phyloP scores from a whole-genome alignment of 2,329 filamentous ascomycete genomes.

The Alternaria sp. region DNA sequence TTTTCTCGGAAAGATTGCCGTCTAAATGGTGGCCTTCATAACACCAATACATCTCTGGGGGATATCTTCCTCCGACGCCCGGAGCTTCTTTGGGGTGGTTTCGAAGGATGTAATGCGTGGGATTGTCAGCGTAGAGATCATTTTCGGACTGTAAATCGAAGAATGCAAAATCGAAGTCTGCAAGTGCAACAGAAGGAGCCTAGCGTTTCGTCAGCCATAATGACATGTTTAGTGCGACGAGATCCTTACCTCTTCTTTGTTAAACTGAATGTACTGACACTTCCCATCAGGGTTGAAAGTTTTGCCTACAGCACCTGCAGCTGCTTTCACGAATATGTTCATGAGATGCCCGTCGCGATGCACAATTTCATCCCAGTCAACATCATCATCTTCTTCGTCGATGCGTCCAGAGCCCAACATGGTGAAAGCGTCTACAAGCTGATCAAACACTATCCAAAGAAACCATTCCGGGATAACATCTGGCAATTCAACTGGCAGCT shows the following conservation, averaged over 20 bases:
- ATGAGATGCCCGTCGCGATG: constrained; percentile 9
- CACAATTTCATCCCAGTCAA: constrained; percentile 12
- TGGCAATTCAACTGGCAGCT: neutral
- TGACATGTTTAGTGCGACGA: neutral
- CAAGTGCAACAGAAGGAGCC: constrained; percentile 7
- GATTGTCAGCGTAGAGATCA: constrained; percentile 17
- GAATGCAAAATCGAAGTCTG: constrained; percentile 15
- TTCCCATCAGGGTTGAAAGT: too few relatives aligned
- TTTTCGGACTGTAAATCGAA: constrained; percentile 13
- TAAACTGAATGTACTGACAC: neutral
- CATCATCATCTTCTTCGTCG: neutral
- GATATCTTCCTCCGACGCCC: neutral
- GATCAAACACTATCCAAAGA: constrained; percentile 17
- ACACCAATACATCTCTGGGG: neutral
- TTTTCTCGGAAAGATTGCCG: neutral
- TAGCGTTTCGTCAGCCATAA: neutral
- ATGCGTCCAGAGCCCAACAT: constrained; percentile 7
- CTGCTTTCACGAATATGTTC: constrained; percentile 17
- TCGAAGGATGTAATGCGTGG: constrained; percentile 5
- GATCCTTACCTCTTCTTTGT: neutral
- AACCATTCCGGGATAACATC: constrained; percentile 12
- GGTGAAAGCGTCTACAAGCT: constrained; percentile 3
- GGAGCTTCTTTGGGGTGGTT: neutral
- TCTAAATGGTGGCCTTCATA: neutral
- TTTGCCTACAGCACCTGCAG: neutral